Base-by-base conservation (phyloP, 2,329 filamentous ascomycete species). In the Domatiomyces globalis region DNA sequence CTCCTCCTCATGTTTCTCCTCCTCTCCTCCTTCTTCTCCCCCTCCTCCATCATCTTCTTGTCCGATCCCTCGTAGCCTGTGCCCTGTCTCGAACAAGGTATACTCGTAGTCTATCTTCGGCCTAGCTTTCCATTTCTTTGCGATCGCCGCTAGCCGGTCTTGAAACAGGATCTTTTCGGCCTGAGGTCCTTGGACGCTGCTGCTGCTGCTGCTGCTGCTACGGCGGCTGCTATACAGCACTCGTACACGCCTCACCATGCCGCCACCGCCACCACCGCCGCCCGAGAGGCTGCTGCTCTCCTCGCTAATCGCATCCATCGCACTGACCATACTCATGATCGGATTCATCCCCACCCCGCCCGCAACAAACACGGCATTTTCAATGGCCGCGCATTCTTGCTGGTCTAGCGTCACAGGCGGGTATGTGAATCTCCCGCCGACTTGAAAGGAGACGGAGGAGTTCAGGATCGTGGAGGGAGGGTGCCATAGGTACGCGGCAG, bases 391-490 rank as follows among this genome's bases (percentile, higher is more conserved):
- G 36, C 55, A 53, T 3, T 63, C 61, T 2, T 65, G 54, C 46
- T 74, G 66, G 18, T 76, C 55, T 18, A 66, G 65, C 0, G 58
- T 58, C 10, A 71, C 69, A 0, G 84, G 85, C 0, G 88, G 88
- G 72, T 82, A 94, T 2, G 83, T 75, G 61, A 95, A 95, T 58
- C 79, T 82, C 0, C 88, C 88, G 1, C 88, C 88, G 1, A 92
- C 78, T 27, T 87, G 77, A 27, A 94, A 80, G 1, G 68, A 69
- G 12, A 94, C 67, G 9, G 72, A 68, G 1, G 77, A 75, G 46
- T 57, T 45, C 1, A 84, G 56, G 48, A 92, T 80, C 9, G 78
- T 67, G 1, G 69, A 61, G 2, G 61, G 56, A 0, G 76, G 67
- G 45, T 70, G 74, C 84, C 84, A 94, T 4, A 94, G 74, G 81